phyloP scores from a whole-genome alignment of 1,284 basidiomycete species.

The Lentinus polychrous region DNA sequence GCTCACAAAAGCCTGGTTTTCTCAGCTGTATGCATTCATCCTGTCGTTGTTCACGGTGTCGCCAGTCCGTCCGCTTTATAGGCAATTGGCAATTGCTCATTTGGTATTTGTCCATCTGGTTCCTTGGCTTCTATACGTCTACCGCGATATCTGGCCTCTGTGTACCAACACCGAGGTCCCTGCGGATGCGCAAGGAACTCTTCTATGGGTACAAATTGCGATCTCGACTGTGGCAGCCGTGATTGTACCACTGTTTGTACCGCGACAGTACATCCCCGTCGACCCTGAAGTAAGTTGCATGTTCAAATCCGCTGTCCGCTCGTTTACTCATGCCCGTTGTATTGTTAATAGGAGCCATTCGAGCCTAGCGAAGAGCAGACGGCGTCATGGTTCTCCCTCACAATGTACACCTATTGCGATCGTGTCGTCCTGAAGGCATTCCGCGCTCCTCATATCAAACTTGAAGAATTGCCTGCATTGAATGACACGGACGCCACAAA shows the following conservation, averaged over 20 bases:
- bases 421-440: constrained; percentile 25
- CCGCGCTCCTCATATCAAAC: constrained; percentile 22
- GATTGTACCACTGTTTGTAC: constrained; percentile 34
- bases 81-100: constrained; percentile 12
- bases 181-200: constrained; percentile 27
- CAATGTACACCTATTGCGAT: constrained; percentile 26
- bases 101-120: constrained; percentile 10
- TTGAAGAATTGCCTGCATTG: constrained; percentile 34
- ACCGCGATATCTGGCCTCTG: constrained; percentile 59
- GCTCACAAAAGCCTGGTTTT: constrained; percentile 30
- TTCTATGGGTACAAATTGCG: constrained; percentile 26
- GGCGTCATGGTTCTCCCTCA: constrained; percentile 24
- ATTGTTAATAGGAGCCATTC: constrained; percentile 20
- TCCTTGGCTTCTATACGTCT: constrained; percentile 32
- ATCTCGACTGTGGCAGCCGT: constrained; percentile 32
- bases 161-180: constrained; percentile 37
- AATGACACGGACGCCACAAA: constrained; percentile 40
- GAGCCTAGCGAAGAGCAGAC: constrained; percentile 30
- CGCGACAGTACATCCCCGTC: constrained; percentile 33
- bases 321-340: neutral
- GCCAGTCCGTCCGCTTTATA: constrained; percentile 7
- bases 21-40: constrained; percentile 23
- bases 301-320: neutral
- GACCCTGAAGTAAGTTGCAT: constrained; percentile 30
- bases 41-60: constrained; percentile 17